phyloP scores from a whole-genome alignment of 495 filamentous ascomycete species.

The Articulospora tetracladia region DNA sequence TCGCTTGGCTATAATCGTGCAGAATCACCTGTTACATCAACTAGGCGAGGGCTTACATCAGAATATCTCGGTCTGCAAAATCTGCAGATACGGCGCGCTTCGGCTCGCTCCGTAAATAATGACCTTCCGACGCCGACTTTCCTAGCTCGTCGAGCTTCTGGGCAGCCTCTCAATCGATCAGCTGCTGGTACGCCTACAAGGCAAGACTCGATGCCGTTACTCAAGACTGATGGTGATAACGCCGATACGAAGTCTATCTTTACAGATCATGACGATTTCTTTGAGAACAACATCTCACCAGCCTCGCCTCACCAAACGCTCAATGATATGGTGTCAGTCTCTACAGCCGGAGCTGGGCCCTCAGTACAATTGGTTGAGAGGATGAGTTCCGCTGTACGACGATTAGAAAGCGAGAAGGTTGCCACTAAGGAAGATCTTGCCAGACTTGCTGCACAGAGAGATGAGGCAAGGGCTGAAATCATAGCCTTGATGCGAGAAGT shows the following conservation, averaged over 20 bases:
- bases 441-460: slow-evolving; percentile 74
- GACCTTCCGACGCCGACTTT: slow-evolving; percentile 15
- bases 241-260: slow-evolving; percentile 52
- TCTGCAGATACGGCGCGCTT: slow-evolving; percentile 20
- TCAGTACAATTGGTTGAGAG: slow-evolving; percentile 95
- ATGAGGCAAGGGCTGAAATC: slow-evolving; percentile 88
- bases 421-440: slow-evolving; percentile 79
- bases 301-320: slow-evolving; percentile 69
- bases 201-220: slow-evolving; percentile 22
- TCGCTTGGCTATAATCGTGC: slow-evolving; percentile 31
- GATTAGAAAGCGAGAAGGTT: slow-evolving; percentile 87
- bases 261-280: slow-evolving; percentile 65
- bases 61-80: slow-evolving; percentile 26
- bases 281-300: slow-evolving; percentile 51
- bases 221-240: slow-evolving; percentile 25
- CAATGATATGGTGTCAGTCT: slow-evolving; percentile 86
- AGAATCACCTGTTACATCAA: slow-evolving; percentile 44
- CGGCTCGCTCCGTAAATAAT: slow-evolving; percentile 23
- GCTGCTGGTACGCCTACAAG: slow-evolving; percentile 20
- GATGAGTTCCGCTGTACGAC: slow-evolving; percentile 88
- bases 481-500: slow-evolving; percentile 82
- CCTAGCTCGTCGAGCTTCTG: slow-evolving; percentile 15
- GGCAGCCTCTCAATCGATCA: slow-evolving; percentile 14
- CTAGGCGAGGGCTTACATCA: slow-evolving; percentile 30
- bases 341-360: slow-evolving; percentile 83